Base-by-base conservation (phyloP, 2,329 filamentous ascomycete genomes). In the Aspergillus felis region DNA sequence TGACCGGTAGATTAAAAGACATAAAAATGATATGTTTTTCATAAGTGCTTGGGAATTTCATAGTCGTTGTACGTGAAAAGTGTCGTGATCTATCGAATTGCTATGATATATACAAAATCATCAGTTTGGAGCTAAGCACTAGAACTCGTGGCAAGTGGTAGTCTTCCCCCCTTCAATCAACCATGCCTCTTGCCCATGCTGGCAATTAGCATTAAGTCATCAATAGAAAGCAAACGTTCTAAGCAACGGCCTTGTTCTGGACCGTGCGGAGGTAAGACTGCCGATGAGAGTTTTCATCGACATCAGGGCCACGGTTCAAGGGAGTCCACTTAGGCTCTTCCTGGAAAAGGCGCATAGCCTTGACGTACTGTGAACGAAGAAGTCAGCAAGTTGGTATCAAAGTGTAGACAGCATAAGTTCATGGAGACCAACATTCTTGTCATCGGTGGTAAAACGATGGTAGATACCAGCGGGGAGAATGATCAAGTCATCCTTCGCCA, bases 241-340 rank as follows among this genome's bases (percentile, higher is more conserved):
- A 67, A 55, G 69, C 55, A 50, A 69, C 62, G 56, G 70, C 50
- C 50, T 65, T 49, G 41, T 60, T 62, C 35, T 61, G 57, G 49
- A 70, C 59, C 25, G 63, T 65, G 58, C 78, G 72, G 35, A 96
- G 79, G 69, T 99, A 99, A 51, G 86, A 84, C 81, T 91, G 85
- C 57, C 94, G 85, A 73, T 87, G 89, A 53, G 82, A 77, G 76
- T 97, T 99, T 58, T 73, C 73, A 71, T 97, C 91, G 47, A 96
- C 84, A 51, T 93, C 89, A 4, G 79, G 76, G 6, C 84, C 85
- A 56, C 94, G 86, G 78, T 96, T 96, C 64, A 99, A 76, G 14
- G 94, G 90, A 38, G 92, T 97, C 94, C 94, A 99, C 78, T 97
- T 97, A 35, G 94, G 94, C 77, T 97, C 92, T 64, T 97, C 94